Evolutionary conservation across 2,329 filamentous ascomycete genomes (phyloP), one percentile per base, ranked within the genome.

Genomic region (Pseudocercospora ulei): DNA sequence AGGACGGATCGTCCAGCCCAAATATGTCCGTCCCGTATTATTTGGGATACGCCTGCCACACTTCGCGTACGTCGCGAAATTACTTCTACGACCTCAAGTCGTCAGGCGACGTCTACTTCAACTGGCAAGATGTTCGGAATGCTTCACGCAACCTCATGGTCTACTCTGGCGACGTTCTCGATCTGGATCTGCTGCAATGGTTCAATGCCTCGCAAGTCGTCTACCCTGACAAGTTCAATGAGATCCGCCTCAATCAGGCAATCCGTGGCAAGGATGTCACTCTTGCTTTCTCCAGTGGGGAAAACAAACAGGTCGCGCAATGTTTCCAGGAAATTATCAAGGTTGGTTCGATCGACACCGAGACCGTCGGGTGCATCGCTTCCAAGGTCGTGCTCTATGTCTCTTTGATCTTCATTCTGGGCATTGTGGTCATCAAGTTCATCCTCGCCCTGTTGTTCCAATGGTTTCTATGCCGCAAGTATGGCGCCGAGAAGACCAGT

Each of bases 311-410:
- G 49, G 71, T 88, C 34, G 87, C 82, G 7, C 76, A 85, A 58
- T 98, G 90, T 61, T 76, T 98, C 47, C 77, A 86, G 46, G 79
- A 98, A 56, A 93, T 92, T 48, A 85, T 94, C 72, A 93, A 88
- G 62, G 90, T 98, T 35, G 90, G 90, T 42, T 87, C 82, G 7
- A 81, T 98, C 44, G 92, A 98, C 56, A 96, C 90, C 0, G 87
- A 93, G 54, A 93, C 84, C 4, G 82, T 98, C 33, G 90, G 90
- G 9, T 98, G 90, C 65, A 98, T 98, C 60, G 90, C 90, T 2
- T 94, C 88, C 49, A 82, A 94, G 65, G 87, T 98, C 16, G 90
- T 98, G 3, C 77, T 98, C 27, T 98, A 98, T 58, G 79, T 93
- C 36, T 92, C 88, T 3, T 69, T 98, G 48, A 77, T 81, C 38